Conservation (phyloP, 805 yeast species). For the Starmerella khaoyaiensis region DNA sequence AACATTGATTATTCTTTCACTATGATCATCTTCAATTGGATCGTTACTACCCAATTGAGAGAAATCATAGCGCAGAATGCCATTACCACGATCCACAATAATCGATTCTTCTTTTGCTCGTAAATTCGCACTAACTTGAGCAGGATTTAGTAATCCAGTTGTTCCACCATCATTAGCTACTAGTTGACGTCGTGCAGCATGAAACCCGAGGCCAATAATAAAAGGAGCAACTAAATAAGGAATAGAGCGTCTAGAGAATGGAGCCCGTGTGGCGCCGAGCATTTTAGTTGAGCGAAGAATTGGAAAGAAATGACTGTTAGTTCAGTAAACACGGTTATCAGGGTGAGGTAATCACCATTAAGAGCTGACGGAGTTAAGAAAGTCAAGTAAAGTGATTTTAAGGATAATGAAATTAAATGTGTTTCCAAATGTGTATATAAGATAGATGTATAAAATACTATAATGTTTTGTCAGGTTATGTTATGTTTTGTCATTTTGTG, state of each 20-base stretch:
- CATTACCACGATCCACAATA: constrained; percentile 68
- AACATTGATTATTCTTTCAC: constrained; percentile 63
- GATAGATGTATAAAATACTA: too few species aligned
- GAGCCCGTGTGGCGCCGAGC: too few species aligned
- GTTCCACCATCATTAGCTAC: constrained; percentile 8
- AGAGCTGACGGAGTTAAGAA: too few species aligned
- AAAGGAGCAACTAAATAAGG: constrained; percentile 17
- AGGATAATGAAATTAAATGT: too few species aligned
- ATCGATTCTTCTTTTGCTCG: constrained; percentile 71
- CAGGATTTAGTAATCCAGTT: constrained; percentile 26
- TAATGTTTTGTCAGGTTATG: too few species aligned
- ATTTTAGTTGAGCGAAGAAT: too few species aligned
- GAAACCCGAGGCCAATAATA: constrained; percentile 15
- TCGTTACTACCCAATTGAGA: constrained; percentile 82
- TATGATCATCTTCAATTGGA: constrained; percentile 88
- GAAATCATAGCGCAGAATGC: constrained; percentile 77
- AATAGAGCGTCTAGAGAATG: constrained; percentile 34
- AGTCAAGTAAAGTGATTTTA: too few species aligned
- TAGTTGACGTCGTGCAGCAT: constrained; percentile 11
- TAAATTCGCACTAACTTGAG: constrained; percentile 55
- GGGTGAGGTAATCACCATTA: too few species aligned
- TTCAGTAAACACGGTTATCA: too few species aligned
- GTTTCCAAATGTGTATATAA: too few species aligned
- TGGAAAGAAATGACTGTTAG: too few species aligned
- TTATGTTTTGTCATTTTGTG: too few species aligned